Base-by-base conservation (phyloP, 2,329 filamentous ascomycete species). In the Colletotrichum liaoningense region DNA sequence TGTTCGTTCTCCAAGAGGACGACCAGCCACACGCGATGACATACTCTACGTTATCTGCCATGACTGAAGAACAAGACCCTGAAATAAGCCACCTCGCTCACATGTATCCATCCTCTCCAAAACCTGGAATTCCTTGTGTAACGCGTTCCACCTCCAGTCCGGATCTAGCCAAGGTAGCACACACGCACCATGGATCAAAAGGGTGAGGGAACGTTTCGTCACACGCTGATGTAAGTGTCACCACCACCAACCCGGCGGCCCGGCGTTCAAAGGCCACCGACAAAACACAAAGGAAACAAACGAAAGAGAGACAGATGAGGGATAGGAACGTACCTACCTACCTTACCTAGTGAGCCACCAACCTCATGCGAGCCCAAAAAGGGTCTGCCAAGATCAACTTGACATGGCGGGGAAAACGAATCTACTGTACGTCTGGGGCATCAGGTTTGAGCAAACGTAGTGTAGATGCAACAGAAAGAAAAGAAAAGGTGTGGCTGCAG, bases 401-500 rank as follows among this genome's bases (percentile, higher is more conserved):
- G n/a, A 42, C 35, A 26, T 35, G 58, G 24, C 58, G 58, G 35
- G 24, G 58, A 26, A 42, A 30, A 19, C 8, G 12, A 46, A 6
- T 49, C 42, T 9, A 42, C 38, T 5, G 38, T 49, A 49, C 42
- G 5, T 49, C 7, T 19, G 42, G 1, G 19, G 16, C 42, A 49
- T 12, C 3, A 42, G 28, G 26, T 38, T 38, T 35, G 35, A 8
- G 22, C 19, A 49, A 30, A 52, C 12, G 35, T 22, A 28, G 22
- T 12, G n/a, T 12, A 28, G 3, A 26, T 35, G 33, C 19, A 22
- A 19, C 9, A 55, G 12, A 12, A 5, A 22, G 12, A 11, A 12
- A 24, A 59, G 63, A 71, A 57, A 58, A 72, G 58, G 69, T 69
- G 69, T 72, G 69, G 65, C 69, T 72, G 69, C 65, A 72, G 58